phyloP scores from a whole-genome alignment of 139 green algal species.

The Closterium sp. region DNA sequence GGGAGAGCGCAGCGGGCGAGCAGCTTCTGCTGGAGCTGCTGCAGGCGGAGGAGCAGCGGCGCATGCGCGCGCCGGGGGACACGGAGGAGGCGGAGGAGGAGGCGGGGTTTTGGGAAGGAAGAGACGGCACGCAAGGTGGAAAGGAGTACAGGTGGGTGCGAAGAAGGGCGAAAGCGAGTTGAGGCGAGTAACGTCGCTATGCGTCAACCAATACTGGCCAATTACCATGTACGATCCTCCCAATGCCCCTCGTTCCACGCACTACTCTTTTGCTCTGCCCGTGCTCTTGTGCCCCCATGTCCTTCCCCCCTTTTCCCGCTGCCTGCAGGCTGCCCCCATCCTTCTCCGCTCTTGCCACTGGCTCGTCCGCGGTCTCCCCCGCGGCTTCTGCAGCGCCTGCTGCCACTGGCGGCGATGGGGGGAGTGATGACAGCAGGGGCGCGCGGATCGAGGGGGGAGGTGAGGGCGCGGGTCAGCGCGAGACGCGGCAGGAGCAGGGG shows the following conservation, averaged over 20 bases:
- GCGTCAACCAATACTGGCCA: too few relatives aligned
- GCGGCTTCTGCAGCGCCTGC: neutral
- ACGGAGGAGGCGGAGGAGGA: neutral
- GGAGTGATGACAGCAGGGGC: neutral
- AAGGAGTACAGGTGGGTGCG: neutral
- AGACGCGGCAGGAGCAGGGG: neutral
- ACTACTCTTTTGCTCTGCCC: neutral
- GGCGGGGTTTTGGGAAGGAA: neutral
- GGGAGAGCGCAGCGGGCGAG: neutral
- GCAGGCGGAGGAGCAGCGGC: neutral
- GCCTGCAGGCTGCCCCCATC: neutral
- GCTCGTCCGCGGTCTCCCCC: neutral
- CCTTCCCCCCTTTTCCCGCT: neutral
- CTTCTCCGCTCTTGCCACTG: neutral
- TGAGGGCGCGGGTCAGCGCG: neutral
- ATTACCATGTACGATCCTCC: too few relatives aligned
- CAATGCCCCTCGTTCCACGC: neutral
- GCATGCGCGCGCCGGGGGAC: neutral
- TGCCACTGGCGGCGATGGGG: neutral
- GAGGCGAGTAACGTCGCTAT: too few relatives aligned
- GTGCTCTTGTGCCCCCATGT: too few relatives aligned
- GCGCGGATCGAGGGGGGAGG: neutral
- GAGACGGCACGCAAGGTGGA: neutral
- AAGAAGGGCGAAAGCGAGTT: neutral
- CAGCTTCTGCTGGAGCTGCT: neutral